Conservation (phyloP, 2,329 filamentous ascomycete genomes). For the Thermoascus crustaceus region DNA sequence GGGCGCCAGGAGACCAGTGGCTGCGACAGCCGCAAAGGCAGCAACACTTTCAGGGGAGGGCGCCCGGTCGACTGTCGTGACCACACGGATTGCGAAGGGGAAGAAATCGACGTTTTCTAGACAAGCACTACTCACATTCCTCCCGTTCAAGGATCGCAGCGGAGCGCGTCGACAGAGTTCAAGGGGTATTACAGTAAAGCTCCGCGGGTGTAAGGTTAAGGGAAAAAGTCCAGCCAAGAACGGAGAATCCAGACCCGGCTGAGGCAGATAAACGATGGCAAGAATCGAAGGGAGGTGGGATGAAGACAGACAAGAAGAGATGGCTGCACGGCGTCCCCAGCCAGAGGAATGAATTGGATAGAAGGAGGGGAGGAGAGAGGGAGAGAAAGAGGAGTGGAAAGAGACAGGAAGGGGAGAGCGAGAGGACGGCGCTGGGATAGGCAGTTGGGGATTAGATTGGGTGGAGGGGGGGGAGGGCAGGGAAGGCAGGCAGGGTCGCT, state of each 20-base stretch:
- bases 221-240: too few relatives aligned
- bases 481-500: not conserved
- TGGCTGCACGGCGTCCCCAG: not conserved
- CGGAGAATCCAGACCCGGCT: too few relatives aligned
- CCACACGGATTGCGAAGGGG: not conserved
- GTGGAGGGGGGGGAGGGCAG: not conserved
- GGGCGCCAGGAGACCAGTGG: not conserved
- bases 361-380: not conserved
- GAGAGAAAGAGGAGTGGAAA: not conserved
- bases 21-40: too few relatives aligned
- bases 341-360: not conserved
- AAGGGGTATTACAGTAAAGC: not conserved
- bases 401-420: not conserved
- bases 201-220: constrained; percentile 1
- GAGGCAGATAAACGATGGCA: too few relatives aligned
- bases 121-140: constrained; percentile 1
- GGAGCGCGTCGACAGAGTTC: not conserved
- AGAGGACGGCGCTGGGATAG: too few relatives aligned
- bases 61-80: not conserved
- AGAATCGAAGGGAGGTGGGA: too few relatives aligned
- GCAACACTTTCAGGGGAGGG: not conserved
- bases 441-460: not conserved
- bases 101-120: not conserved
- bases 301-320: too few relatives aligned
- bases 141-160: not conserved